Conservation (phyloP, 306 rosid genomes). For the Lagenaria siceraria region DNA sequence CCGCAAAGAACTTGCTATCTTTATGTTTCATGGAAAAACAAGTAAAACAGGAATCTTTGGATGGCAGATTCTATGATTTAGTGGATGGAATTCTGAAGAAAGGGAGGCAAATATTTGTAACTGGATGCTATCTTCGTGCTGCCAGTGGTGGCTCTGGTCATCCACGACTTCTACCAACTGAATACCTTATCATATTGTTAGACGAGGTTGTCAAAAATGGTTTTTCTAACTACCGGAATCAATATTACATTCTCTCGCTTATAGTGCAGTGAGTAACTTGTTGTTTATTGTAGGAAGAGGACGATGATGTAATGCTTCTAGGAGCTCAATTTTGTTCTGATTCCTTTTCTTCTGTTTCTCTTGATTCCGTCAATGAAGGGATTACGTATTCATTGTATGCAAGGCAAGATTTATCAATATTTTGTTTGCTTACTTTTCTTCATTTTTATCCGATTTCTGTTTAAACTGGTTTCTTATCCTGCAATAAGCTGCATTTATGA, state of each 20-base stretch:
- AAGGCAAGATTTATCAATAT: conserved; percentile 26
- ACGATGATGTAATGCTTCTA: conserved; percentile 80
- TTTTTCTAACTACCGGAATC: neutral
- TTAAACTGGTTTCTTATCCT: neutral
- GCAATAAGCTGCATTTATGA: neutral
- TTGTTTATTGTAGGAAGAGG: conserved; percentile 43
- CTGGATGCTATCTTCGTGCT: conserved; percentile 89
- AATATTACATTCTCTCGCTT: neutral
- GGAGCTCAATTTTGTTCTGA: conserved; percentile 84
- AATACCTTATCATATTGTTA: conserved; percentile 63
- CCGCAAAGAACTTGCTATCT: neutral
- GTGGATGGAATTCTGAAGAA: conserved; percentile 61
- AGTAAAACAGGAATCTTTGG: conserved; percentile 8
- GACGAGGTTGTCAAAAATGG: conserved; percentile 51
- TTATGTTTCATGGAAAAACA: conserved; percentile 7
- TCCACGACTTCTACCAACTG: conserved; percentile 84
- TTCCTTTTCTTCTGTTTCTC: conserved; percentile 66
- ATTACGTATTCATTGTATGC: conserved; percentile 60
- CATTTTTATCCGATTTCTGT: neutral
- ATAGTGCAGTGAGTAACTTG: neutral
- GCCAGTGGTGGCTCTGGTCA: conserved; percentile 47
- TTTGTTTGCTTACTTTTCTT: neutral
- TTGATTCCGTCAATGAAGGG: conserved; percentile 39
- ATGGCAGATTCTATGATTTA: conserved; percentile 59
- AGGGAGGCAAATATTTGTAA: conserved; percentile 81